A percentile compares a stretch with the other conserved stretches of the same genome.
Conservation (phyloP, 108 stramenopile genomes). For the Schizochytrium sp. region DNA sequence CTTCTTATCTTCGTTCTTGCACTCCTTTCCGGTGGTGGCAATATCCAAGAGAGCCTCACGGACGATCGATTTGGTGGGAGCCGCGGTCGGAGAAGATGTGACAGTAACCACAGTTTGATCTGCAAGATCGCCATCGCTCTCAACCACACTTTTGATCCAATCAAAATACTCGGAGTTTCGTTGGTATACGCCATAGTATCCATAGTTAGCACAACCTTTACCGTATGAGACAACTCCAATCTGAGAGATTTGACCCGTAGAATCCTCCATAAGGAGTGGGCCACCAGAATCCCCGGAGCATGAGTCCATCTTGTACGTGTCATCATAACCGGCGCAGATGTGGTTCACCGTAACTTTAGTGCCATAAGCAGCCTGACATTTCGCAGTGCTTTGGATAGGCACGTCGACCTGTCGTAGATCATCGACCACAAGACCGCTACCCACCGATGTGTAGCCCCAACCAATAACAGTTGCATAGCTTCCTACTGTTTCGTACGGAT, state of each 20-base stretch:
- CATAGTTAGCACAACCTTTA: not conserved
- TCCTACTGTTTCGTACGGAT: not conserved
- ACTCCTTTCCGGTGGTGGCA: no score
- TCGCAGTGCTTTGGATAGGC: not conserved
- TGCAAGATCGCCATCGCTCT: not conserved
- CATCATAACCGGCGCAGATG: not conserved
- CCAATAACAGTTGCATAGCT: not conserved
- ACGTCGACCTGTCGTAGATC: not conserved
- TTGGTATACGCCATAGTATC: slow-evolving; percentile 41
- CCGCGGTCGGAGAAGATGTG: not conserved
- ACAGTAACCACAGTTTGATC: not conserved
- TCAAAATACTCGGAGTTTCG: not conserved
- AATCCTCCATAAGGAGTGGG: not conserved
- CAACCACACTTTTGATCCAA: not conserved
- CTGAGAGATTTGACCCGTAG: not conserved
- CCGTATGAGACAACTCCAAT: slow-evolving; percentile 32
- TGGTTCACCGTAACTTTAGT: not conserved
- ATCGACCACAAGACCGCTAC: not conserved
- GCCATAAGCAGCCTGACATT: not conserved
- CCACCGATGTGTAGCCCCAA: not conserved
- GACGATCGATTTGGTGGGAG: not conserved
- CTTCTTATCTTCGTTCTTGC: no score
- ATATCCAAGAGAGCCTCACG: not conserved
- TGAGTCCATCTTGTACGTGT: slow-evolving; percentile 7
- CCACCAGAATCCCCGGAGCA: slow-evolving; percentile 26